Percentiles rank a stretch among this genome's conserved stretches.
phyloP scores from a whole-genome alignment of 192 early-diverging fungal species.

The Gigaspora rosea region DNA sequence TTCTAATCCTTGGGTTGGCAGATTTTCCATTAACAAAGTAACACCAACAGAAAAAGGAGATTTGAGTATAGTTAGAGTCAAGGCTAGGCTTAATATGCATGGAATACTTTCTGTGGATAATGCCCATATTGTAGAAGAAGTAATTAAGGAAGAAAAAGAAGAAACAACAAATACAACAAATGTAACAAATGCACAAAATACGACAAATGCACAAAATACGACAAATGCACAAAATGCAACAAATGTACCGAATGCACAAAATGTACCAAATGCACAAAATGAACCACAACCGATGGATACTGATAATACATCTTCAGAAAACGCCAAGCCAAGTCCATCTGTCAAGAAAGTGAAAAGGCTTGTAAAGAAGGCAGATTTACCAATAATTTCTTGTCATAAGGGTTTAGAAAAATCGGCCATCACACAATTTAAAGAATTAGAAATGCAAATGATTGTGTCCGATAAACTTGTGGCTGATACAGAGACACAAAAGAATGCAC shows the following conservation, averaged over 20 bases:
- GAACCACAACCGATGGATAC: conserved; percentile 29
- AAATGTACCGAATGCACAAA: conserved; percentile 8
- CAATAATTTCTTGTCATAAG: conserved; percentile 64
- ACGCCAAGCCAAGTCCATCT: conserved; percentile 38
- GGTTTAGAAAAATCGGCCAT: conserved; percentile 62
- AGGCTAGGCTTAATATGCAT: conserved; percentile 85
- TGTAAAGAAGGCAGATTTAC: conserved; percentile 83
- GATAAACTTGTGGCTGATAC: conserved; percentile 94
- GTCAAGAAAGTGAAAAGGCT: conserved; percentile 90
- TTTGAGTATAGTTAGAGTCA: conserved; percentile 85
- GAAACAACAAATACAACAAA: conserved; percentile 5
- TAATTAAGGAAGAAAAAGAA: conserved; percentile 78
- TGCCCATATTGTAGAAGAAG: conserved; percentile 88
- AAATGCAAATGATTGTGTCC: conserved; percentile 79
- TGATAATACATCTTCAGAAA: background rate
- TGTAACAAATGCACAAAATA: conserved; percentile 5
- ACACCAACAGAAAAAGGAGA: conserved; percentile 61
- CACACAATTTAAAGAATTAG: conserved; percentile 69
- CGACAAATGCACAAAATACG: background rate
- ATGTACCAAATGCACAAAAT: background rate
- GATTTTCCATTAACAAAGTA: conserved; percentile 86
- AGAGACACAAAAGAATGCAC: conserved; percentile 88
- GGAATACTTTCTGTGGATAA: conserved; percentile 78
- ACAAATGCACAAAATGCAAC: background rate
- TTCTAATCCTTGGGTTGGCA: conserved; percentile 79